Percentiles rank a stretch among this genome's conserved stretches.
These are phyloP conservation scores for Coemansia sp. DNA, from an alignment of 192 early-diverging fungal species.

Conservation along the genomic window DNA sequence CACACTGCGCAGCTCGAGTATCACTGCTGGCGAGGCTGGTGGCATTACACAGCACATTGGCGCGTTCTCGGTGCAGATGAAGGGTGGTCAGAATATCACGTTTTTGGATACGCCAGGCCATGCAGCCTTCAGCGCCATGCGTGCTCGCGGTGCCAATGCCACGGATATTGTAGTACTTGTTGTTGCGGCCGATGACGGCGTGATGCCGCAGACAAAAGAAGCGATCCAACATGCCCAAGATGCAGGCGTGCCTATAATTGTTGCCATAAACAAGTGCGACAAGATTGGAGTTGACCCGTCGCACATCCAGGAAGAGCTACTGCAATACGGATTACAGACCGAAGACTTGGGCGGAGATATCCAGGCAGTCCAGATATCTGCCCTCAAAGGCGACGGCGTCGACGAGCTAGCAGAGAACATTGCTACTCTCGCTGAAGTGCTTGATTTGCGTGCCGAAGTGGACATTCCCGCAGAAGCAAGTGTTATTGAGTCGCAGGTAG, in stretches of 20 bases:
- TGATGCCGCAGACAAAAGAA: slow-evolving; percentile 98
- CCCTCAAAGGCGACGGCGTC: slow-evolving; percentile 80
- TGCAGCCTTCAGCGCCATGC: slow-evolving; percentile 93
- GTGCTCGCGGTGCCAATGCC: slow-evolving; percentile 85
- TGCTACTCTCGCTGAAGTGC: slow-evolving; percentile 78
- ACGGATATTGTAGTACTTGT: slow-evolving; percentile 98
- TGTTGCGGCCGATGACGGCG: slow-evolving; percentile 95
- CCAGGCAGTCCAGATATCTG: slow-evolving; percentile 87
- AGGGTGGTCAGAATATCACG: slow-evolving; percentile 63
- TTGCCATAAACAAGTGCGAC: slow-evolving; percentile 98
- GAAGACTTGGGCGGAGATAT: slow-evolving; percentile 95
- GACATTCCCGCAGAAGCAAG: slow-evolving; percentile 77
- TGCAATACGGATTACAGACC: slow-evolving; percentile 76
- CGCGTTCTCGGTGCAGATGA: slow-evolving; percentile 73
- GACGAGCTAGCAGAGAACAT: slow-evolving; percentile 90
- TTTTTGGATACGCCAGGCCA: slow-evolving; percentile 98
- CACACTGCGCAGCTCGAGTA: slow-evolving; percentile 83
- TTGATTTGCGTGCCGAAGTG: slow-evolving; percentile 83
- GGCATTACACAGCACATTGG: slow-evolving; percentile 99
- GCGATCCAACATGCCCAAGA: slow-evolving; percentile 88
- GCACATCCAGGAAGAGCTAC: slow-evolving; percentile 63
- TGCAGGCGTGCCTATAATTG: slow-evolving; percentile 86
- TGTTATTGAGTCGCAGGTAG: slow-evolving; percentile 85
- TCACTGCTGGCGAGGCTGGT: slow-evolving; percentile 90
- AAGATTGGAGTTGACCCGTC: slow-evolving; percentile 74